Percentiles rank a stretch among this genome's conserved stretches.
phyloP scores from a whole-genome alignment of 1,284 basidiomycete genomes.

The Marasmius fiardii region DNA sequence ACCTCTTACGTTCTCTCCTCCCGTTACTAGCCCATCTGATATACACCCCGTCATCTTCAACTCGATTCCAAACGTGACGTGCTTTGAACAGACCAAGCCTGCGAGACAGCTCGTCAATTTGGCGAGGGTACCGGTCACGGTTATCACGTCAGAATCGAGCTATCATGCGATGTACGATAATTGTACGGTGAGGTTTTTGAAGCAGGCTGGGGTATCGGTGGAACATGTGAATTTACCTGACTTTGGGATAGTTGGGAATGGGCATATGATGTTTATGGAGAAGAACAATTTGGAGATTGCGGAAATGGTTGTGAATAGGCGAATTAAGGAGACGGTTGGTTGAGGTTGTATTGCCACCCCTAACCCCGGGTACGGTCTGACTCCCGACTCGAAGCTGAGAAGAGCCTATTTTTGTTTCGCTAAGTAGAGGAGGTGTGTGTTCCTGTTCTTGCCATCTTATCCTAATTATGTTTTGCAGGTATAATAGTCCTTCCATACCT shows the following conservation, averaged over 20 bases:
- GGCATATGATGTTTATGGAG: slow-evolving; percentile 54
- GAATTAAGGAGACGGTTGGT: slow-evolving; percentile 26
- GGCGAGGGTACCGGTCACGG: slow-evolving; percentile 37
- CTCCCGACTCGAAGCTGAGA: no score
- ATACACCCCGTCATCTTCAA: not conserved
- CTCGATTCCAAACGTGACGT: slow-evolving; percentile 31
- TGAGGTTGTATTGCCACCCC: no score
- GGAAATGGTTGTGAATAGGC: slow-evolving; percentile 33
- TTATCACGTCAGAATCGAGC: slow-evolving; percentile 46
- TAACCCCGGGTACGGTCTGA: no score
- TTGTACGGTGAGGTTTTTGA: slow-evolving; percentile 39
- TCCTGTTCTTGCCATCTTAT: no score
- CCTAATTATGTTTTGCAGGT: no score
- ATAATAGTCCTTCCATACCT: no score
- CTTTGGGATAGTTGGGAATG: slow-evolving; percentile 44
- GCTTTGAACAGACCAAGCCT: slow-evolving; percentile 39
- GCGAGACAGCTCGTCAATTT: slow-evolving; percentile 39
- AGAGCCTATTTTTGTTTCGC: no score
- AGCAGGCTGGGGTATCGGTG: slow-evolving; percentile 40
- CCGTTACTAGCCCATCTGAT: slow-evolving; percentile 33
- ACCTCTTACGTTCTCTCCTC: slow-evolving; percentile 37
- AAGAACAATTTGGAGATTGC: slow-evolving; percentile 40
- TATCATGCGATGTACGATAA: slow-evolving; percentile 49
- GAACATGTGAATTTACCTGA: slow-evolving; percentile 34
- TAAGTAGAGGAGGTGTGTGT: not conserved